Percentiles rank a stretch among this genome's conserved stretches.
These are phyloP conservation scores for Vinca minor DNA, from an alignment of 257 asterid genomes.

Conservation along the genomic window DNA sequence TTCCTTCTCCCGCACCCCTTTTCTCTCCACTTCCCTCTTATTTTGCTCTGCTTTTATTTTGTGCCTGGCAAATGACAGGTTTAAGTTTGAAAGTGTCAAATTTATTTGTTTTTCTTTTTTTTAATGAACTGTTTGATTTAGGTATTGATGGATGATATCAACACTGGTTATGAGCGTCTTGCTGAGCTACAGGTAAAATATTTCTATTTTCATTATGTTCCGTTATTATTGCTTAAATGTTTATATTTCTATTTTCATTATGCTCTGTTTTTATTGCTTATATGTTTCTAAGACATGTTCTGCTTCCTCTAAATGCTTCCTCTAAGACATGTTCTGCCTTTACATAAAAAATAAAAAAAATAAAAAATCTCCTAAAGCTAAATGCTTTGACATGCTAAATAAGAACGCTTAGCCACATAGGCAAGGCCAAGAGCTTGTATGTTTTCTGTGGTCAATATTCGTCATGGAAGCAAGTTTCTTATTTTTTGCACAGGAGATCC, in stretches of 20 bases:
- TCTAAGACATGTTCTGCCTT: no score
- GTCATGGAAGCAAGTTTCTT: neutral
- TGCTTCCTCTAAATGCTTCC: no score
- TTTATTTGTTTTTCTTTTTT: neutral
- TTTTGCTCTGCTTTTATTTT: neutral
- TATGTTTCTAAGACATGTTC: neutral
- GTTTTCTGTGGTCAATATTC: no score
- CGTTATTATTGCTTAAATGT: neutral
- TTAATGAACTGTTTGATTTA: constrained; percentile 20
- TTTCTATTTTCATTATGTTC: neutral
- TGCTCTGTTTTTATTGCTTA: neutral
- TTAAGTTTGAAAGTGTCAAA: neutral
- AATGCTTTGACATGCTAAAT: neutral
- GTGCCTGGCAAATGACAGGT: neutral
- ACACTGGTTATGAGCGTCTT: constrained; percentile 92
- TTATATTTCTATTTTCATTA: neutral
- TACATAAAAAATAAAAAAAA: no score
- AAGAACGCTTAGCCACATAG: neutral
- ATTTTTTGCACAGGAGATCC: no score
- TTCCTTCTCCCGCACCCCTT: no score
- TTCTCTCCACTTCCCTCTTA: no score
- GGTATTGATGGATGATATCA: constrained; percentile 89
- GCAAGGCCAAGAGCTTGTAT: neutral
- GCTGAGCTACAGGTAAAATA: constrained; percentile 78
- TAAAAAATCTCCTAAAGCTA: no score